Evolutionary conservation across 257 asterid genomes (phyloP), one percentile per base, ranked within the genome.

Genomic region (Nicotiana tomentosiformis): DNA sequence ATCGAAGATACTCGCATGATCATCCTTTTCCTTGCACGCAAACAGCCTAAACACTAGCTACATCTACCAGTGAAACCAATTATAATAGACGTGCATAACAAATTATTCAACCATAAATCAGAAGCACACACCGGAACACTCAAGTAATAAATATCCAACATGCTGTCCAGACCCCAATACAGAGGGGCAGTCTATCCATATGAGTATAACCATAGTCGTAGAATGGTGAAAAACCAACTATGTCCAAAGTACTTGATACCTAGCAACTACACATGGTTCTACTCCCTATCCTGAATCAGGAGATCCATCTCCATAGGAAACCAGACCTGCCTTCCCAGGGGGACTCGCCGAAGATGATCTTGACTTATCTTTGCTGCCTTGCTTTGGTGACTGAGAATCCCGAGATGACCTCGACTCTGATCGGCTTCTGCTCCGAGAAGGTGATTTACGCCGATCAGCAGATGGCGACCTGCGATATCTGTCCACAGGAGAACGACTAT

Each of bases 251-350:
- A 72, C 79, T 74, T 8, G 51, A 43, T 43, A 49, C 43, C 33
- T 57, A 74, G 62, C 80, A 49, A 49, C 80, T 74, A 76, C 43
- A 51, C 16, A 61, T 58, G 65, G 12, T n/a, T 58, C 32, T 61
- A 76, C 43, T 76, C 64, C 64, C 37, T 53, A 88, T 35, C 82
- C 90, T 0, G 95, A 94, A 82, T 93, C 97, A 1, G 97, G 94
- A n/a, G 97, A 93, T 49, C 93, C 98, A 74, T 93, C 97, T 16
- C 89, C 98, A 68, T 95, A 95, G 4, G 98, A 90, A 64, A 93
- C 99, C 61, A 95, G 86, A 68, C 96, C 96, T 0, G 93, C 51
- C 89, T 90, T 92, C 18, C 85, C 81, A n/a, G 97, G 93, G 26
- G 97, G 89, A 15, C 92, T 90, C 62, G 84, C 90, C 30, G 98